phyloP scores from a whole-genome alignment of 345 rosid genomes.

The Clarkia xantiana region DNA sequence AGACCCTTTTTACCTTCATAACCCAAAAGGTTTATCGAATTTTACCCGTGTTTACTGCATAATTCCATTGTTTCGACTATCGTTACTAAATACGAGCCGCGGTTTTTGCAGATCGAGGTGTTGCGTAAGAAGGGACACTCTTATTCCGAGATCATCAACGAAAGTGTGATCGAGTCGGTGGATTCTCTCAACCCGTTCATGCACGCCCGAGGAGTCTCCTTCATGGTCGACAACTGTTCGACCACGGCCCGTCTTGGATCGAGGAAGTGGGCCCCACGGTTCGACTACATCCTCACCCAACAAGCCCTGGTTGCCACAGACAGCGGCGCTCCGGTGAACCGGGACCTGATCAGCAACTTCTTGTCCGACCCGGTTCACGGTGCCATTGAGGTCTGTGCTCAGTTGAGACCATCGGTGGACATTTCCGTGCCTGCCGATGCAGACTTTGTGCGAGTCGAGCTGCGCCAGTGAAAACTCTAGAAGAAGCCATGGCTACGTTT shows the following conservation, averaged over 20 bases:
- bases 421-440: conserved; percentile 69
- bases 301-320: conserved; percentile 66
- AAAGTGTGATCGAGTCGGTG: conserved; percentile 73
- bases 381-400: conserved; percentile 60
- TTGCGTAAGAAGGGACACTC: conserved; percentile 83
- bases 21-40: no score
- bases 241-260: conserved; percentile 84
- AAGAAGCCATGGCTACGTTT: no score
- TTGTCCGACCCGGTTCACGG: conserved; percentile 60
- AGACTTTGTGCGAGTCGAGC: conserved; percentile 74
- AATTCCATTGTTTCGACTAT: no score
- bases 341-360: conserved; percentile 71
- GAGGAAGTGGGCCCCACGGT: conserved; percentile 70
- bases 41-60: no score
- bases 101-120: conserved; percentile 44
- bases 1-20: no score
- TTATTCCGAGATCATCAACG: conserved; percentile 75
- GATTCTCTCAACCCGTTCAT: conserved; percentile 83
- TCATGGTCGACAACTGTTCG: conserved; percentile 86
- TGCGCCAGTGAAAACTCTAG: conserved; percentile 46
- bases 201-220: conserved; percentile 81
- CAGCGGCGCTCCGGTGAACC: conserved; percentile 33
- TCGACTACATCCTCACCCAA: conserved; percentile 16
- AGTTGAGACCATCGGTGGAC: conserved; percentile 67
- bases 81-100: neutral